A percentile compares a stretch with the other conserved stretches of the same genome.
Conservation (phyloP, 1,284 basidiomycete genomes). For the Papiliotrema fonsecae region DNA sequence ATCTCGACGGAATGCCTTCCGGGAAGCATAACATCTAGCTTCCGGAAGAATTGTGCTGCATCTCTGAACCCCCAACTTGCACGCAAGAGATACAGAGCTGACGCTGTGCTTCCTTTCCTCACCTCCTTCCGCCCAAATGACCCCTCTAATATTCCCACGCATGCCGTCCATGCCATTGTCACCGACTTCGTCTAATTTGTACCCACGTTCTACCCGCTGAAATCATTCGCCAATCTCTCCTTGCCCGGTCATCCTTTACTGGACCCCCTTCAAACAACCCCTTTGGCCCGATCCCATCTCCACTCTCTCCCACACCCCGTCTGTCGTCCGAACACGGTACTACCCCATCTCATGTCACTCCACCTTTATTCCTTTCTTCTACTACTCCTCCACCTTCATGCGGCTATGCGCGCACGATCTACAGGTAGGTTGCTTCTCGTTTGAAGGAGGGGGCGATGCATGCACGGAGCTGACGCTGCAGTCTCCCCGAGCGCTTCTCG, state of each 20-base stretch:
- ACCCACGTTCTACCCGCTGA: background rate
- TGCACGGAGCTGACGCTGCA: conserved; percentile 13
- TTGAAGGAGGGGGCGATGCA: conserved; percentile 24
- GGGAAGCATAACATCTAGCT: too few relatives aligned
- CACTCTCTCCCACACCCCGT: background rate
- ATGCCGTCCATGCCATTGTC: too few relatives aligned
- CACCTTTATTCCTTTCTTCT: conserved; percentile 1
- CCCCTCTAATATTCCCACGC: too few relatives aligned
- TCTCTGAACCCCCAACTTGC: too few relatives aligned
- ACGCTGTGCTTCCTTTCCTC: too few relatives aligned
- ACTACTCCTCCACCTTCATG: background rate
- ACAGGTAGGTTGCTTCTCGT: conserved; percentile 12
- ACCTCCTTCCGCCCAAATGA: too few relatives aligned
- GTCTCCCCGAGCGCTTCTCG: background rate
- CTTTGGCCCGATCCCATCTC: background rate
- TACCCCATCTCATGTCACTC: background rate
- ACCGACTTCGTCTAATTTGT: too few relatives aligned
- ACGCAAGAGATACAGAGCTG: too few relatives aligned
- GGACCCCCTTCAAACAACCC: background rate
- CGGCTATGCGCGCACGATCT: background rate
- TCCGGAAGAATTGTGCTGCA: too few relatives aligned
- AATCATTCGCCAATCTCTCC: background rate
- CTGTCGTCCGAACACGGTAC: background rate
- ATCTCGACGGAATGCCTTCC: too few relatives aligned
- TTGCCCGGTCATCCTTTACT: background rate